Conservation (phyloP, 805 yeast species). For the Cyberlindnera xishuangbannaensis region DNA sequence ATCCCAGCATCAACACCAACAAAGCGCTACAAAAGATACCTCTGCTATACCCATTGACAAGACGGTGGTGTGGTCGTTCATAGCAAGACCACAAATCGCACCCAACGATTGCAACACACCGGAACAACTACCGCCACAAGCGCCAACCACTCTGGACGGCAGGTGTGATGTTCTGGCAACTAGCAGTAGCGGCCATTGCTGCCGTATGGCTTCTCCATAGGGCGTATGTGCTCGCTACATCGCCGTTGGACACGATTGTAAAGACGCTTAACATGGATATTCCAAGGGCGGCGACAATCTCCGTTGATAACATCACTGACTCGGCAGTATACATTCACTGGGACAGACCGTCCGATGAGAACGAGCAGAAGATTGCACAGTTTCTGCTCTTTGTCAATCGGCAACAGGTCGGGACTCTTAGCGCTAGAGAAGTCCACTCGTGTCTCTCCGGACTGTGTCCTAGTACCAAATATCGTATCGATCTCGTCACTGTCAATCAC, state of each 20-base stretch:
- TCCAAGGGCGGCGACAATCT: constrained; percentile 50
- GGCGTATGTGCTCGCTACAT: constrained; percentile 13
- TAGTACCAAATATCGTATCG: constrained; percentile 35
- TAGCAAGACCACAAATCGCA: too few species aligned
- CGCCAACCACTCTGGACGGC: too few species aligned
- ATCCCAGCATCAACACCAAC: too few species aligned
- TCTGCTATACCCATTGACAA: too few species aligned
- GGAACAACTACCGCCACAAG: too few species aligned
- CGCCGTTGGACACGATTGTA: constrained; percentile 44
- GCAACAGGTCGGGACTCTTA: constrained; percentile 28
- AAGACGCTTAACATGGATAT: constrained; percentile 44
- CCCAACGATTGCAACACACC: too few species aligned
- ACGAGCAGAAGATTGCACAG: constrained; percentile 29
- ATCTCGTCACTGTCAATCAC: constrained; percentile 36
- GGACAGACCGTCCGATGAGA: constrained; percentile 31
- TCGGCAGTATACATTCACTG: constrained; percentile 48
- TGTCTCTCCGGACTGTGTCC: constrained; percentile 29
- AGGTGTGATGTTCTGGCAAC: constrained; percentile 23
- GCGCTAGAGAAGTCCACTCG: constrained; percentile 33
- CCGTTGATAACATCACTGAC: constrained; percentile 47
- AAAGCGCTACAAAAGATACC: too few species aligned
- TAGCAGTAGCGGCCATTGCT: constrained; percentile 15
- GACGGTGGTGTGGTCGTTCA: too few species aligned
- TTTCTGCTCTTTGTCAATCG: constrained; percentile 37
- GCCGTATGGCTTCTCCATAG: constrained; percentile 21